These are phyloP conservation scores for Yamadazyma aaseri DNA, from an alignment of 1,139 yeast species.

Conservation along the genomic window DNA sequence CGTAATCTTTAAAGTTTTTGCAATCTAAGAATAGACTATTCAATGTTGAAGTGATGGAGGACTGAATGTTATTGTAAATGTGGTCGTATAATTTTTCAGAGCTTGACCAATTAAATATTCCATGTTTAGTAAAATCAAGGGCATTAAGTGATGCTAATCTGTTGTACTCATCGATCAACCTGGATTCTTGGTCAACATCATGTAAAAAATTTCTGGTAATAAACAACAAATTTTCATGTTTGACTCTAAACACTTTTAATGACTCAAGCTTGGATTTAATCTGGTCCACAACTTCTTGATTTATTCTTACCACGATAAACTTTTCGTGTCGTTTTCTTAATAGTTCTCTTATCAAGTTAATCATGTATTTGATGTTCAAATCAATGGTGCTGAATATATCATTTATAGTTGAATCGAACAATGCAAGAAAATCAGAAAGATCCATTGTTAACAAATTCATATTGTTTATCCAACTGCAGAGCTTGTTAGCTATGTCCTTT, in stretches of 20 bases:
- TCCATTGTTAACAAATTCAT: constrained; percentile 28
- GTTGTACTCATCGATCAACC: constrained; percentile 31
- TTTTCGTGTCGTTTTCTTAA: constrained; percentile 73
- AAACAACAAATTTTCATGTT: constrained; percentile 56
- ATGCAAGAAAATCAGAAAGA: constrained; percentile 20
- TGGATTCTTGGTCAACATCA: constrained; percentile 17
- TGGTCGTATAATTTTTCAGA: constrained; percentile 28
- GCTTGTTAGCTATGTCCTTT: constrained; percentile 29
- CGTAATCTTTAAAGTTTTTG: constrained; percentile 27
- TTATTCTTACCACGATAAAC: constrained; percentile 63
- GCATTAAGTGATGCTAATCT: constrained; percentile 18
- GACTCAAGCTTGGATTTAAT: constrained; percentile 49
- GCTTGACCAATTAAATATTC: constrained; percentile 31
- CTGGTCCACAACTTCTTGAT: constrained; percentile 39
- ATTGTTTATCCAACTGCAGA: constrained; percentile 22
- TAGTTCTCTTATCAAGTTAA: constrained; percentile 65
- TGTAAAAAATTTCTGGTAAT: constrained; percentile 28
- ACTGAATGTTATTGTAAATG: constrained; percentile 23
- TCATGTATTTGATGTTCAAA: constrained; percentile 34
- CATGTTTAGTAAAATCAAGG: constrained; percentile 35
- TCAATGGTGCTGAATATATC: constrained; percentile 29
- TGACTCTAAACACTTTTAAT: constrained; percentile 46
- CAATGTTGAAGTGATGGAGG: constrained; percentile 22
- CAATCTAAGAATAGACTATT: constrained; percentile 29
- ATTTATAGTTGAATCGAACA: constrained; percentile 17